A percentile compares a stretch with the other conserved stretches of the same genome.
These are phyloP conservation scores for Wakefieldia striispora DNA, from an alignment of 768 basidiomycete genomes.

Conservation along the genomic window DNA sequence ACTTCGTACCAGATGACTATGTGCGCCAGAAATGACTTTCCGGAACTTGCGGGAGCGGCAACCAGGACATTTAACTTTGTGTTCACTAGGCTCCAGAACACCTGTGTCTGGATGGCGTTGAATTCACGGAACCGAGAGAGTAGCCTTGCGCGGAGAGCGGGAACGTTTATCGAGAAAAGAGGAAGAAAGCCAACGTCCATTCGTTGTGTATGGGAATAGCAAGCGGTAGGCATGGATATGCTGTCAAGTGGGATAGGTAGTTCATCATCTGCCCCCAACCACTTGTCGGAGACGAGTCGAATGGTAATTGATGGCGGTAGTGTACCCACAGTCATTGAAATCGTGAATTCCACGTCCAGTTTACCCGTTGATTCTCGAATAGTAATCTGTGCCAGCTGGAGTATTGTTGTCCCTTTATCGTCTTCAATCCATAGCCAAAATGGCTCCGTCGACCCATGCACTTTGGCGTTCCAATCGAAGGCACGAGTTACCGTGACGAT, in stretches of 20 bases:
- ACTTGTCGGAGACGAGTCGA: constrained; percentile 83
- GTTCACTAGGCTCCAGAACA: constrained; percentile 77
- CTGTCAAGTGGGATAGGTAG: constrained; percentile 58
- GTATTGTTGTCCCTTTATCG: constrained; percentile 71
- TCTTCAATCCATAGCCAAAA: constrained; percentile 99
- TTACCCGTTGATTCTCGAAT: constrained; percentile 63
- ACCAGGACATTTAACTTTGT: constrained; percentile 67
- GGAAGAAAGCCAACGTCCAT: constrained; percentile 76
- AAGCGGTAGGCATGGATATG: constrained; percentile 70
- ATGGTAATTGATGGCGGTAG: constrained; percentile 68
- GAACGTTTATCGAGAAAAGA: constrained; percentile 47
- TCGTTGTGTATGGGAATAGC: constrained; percentile 56
- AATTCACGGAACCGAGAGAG: constrained; percentile 50
- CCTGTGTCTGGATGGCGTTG: constrained; percentile 87
- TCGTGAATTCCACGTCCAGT: constrained; percentile 73
- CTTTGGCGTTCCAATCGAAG: constrained; percentile 78
- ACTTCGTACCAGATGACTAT: constrained; percentile 66
- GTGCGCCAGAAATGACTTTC: constrained; percentile 75
- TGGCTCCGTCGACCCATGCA: constrained; percentile 76
- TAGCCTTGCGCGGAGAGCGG: constrained; percentile 45
- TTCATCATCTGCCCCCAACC: constrained; percentile 90
- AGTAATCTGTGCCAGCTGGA: constrained; percentile 72
- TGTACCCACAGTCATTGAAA: constrained; percentile 62
- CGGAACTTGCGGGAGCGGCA: constrained; percentile 76
- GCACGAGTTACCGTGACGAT: constrained; percentile 56